Evolutionary conservation across 2,329 filamentous ascomycete species (phyloP).

Genomic region (Macrophomina pseudophaseolina): DNA sequence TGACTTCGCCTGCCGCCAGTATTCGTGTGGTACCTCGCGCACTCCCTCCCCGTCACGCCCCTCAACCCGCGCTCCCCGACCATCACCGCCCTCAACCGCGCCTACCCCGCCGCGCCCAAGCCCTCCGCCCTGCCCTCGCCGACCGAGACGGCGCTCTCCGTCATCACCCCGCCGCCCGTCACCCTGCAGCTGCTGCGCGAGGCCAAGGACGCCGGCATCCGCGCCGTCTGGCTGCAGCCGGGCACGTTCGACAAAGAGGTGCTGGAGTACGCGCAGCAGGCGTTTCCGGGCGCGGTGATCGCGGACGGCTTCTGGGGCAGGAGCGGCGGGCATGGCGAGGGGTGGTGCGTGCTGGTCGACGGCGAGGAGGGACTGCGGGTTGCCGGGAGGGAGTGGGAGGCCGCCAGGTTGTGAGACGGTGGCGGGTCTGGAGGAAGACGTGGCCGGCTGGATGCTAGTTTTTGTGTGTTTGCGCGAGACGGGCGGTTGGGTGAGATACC

Average conservation of each 20-base stretch:
- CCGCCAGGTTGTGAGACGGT: conserved; percentile 33
- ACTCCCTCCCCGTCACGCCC: conserved; percentile 77
- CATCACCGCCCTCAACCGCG: conserved; percentile 65
- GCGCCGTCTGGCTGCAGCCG: conserved; percentile 86
- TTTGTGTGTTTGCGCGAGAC: no score
- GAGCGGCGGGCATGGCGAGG: conserved; percentile 40
- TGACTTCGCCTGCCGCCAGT: conserved; percentile 57
- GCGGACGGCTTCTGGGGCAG: conserved; percentile 50
- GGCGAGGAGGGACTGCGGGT: conserved; percentile 43
- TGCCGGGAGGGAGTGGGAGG: conserved; percentile 42
- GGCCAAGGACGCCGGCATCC: conserved; percentile 74
- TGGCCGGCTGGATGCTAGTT: no score
- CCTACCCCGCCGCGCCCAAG: conserved; percentile 68
- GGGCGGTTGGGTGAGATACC: no score
- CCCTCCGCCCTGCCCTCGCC: conserved; percentile 71
- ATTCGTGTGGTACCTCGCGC: conserved; percentile 84
- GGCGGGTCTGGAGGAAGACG: no score
- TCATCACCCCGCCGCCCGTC: conserved; percentile 83
- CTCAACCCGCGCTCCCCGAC: conserved; percentile 75
- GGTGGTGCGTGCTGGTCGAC: conserved; percentile 50
- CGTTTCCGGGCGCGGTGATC: conserved; percentile 72
- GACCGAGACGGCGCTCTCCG: conserved; percentile 73
- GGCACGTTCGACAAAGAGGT: conserved; percentile 83
- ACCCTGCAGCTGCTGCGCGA: conserved; percentile 77
- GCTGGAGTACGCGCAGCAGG: conserved; percentile 68